Evolutionary conservation across 2,329 filamentous ascomycete species (phyloP).

Genomic region (Calonectria pseudoturangicola): DNA sequence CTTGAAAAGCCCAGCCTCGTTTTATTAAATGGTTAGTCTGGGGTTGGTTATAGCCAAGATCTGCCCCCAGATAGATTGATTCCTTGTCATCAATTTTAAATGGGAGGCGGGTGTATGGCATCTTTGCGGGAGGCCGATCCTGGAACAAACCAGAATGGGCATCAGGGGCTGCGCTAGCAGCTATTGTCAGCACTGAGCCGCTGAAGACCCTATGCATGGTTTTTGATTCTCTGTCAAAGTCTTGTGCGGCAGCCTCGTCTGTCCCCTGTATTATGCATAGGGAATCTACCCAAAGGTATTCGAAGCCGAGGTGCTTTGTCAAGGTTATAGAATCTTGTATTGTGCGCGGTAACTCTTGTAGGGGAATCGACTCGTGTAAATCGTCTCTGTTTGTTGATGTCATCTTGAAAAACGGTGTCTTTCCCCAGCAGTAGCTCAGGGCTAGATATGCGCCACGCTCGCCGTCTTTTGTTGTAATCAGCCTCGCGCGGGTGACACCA

Average conservation of each 20-base stretch:
- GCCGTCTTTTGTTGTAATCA: neutral
- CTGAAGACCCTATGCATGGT: constrained; percentile 11
- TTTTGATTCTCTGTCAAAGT: constrained; percentile 1
- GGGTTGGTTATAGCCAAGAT: neutral
- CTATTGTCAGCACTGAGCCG: neutral
- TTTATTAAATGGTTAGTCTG: neutral
- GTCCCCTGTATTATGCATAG: constrained; percentile 31
- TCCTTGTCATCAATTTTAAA: neutral
- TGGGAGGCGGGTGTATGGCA: neutral
- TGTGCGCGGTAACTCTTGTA: neutral
- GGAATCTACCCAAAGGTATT: constrained; percentile 31
- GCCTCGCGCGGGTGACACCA: neutral
- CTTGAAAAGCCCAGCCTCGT: neutral
- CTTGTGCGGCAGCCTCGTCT: neutral
- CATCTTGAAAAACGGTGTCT: constrained; percentile 7
- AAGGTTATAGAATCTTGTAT: constrained; percentile 3
- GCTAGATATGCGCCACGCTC: constrained; percentile 4
- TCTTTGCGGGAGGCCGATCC: neutral
- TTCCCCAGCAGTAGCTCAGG: constrained; percentile 18
- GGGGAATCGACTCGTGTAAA: neutral
- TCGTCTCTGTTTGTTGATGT: neutral
- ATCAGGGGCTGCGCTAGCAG: neutral
- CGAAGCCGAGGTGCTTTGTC: neutral
- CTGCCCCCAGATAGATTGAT: neutral
- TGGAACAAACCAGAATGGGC: neutral